These are phyloP conservation scores for Kwoniella pini DNA, from an alignment of 768 basidiomycete species.

Conservation along the genomic window DNA sequence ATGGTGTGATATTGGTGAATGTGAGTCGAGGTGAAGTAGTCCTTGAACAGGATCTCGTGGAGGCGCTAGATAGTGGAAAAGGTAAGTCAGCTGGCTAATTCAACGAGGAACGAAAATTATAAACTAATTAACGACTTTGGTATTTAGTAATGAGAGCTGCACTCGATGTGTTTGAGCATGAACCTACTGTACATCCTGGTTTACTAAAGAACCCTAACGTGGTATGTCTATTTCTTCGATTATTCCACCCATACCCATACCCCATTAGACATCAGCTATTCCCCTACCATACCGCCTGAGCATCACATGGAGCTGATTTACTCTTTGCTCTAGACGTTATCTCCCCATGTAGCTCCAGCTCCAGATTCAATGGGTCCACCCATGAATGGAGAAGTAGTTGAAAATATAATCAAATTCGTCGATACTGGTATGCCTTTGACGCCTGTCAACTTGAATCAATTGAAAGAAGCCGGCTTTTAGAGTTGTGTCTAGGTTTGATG, in stretches of 20 bases:
- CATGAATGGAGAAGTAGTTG: slow-evolving; percentile 39
- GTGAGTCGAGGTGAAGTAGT: slow-evolving; percentile 49
- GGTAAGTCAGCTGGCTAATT: slow-evolving; percentile 17
- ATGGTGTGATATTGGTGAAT: slow-evolving; percentile 52
- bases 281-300: too few relatives aligned
- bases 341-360: slow-evolving; percentile 26
- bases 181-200: slow-evolving; percentile 51
- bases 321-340: slow-evolving; percentile 14
- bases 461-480: slow-evolving; percentile 3
- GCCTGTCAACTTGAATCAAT: slow-evolving; percentile 34
- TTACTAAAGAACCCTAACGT: slow-evolving; percentile 39
- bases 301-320: background rate
- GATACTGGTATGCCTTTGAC: slow-evolving; percentile 44
- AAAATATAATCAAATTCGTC: slow-evolving; percentile 41
- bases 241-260: too few relatives aligned
- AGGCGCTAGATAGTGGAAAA: slow-evolving; percentile 53
- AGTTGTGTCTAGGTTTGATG: background rate
- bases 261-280: too few relatives aligned
- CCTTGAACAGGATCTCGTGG: slow-evolving; percentile 52
- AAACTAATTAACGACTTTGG: background rate
- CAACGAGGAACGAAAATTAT: background rate
- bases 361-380: slow-evolving; percentile 29
- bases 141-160: slow-evolving; percentile 51
- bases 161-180: slow-evolving; percentile 55
- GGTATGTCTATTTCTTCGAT: slow-evolving; percentile 21